phyloP scores from a whole-genome alignment of 2,329 filamentous ascomycete species.

The Apiospora sp. region DNA sequence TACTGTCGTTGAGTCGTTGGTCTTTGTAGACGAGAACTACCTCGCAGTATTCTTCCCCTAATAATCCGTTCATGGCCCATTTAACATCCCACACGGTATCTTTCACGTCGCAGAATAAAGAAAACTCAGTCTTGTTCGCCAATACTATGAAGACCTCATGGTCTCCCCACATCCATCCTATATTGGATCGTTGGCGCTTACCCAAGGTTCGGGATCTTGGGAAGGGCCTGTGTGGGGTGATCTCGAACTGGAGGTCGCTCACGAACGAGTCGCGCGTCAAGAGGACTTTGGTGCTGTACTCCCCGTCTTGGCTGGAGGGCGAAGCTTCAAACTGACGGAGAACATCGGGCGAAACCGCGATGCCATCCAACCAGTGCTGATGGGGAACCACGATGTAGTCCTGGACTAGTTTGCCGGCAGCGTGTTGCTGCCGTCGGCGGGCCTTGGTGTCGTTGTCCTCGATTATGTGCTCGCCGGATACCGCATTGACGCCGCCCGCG shows the following conservation, averaged over 20 bases:
- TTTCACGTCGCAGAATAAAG: too few relatives aligned
- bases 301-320: not conserved
- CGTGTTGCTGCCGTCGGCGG: not conserved
- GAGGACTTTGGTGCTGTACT: not conserved
- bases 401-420: not conserved
- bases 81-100: too few relatives aligned
- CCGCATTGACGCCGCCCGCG: conserved; percentile 48
- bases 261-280: not conserved
- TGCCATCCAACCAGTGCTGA: not conserved
- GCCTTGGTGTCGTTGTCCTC: conserved; percentile 33
- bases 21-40: too few relatives aligned
- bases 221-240: not conserved
- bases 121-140: too few relatives aligned
- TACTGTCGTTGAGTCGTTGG: too few relatives aligned
- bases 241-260: not conserved
- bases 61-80: too few relatives aligned
- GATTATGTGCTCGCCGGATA: conserved; percentile 45
- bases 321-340: not conserved
- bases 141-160: too few relatives aligned
- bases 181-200: too few relatives aligned
- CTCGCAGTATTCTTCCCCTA: too few relatives aligned
- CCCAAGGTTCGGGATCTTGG: not conserved
- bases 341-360: not conserved
- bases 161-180: too few relatives aligned
- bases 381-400: not conserved